Percentiles rank a stretch among this genome's conserved stretches.
phyloP scores from a whole-genome alignment of 169 alveolate species.

The Plasmodium ovale region DNA sequence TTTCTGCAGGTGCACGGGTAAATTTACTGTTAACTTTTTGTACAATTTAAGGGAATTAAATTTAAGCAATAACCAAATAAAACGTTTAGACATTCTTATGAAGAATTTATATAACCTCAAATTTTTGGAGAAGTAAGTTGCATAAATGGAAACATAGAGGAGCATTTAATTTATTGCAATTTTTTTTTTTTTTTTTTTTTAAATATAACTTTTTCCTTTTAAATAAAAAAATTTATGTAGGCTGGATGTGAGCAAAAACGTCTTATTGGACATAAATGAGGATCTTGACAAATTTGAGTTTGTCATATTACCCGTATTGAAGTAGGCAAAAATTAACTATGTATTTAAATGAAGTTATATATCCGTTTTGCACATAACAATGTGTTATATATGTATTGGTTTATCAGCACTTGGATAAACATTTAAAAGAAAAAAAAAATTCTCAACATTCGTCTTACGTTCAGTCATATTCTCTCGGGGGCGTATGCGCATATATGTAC shows the following conservation, averaged over 20 bases:
- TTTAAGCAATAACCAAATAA: constrained; percentile 40
- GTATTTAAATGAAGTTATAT: not conserved
- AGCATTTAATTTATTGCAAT: not conserved
- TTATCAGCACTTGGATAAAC: not conserved
- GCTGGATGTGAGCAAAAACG: constrained; percentile 64
- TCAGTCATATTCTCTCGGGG: not conserved
- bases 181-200: not conserved
- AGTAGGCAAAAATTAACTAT: constrained; percentile 30
- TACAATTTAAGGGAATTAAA: constrained; percentile 56
- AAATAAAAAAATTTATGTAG: constrained; percentile 17
- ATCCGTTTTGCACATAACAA: not conserved
- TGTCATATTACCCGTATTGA: constrained; percentile 33
- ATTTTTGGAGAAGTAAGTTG: constrained; percentile 51
- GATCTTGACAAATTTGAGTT: constrained; percentile 45
- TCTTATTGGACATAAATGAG: constrained; percentile 30
- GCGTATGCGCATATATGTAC: not conserved
- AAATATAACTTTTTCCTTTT: not conserved
- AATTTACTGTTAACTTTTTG: constrained; percentile 52
- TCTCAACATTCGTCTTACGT: not conserved
- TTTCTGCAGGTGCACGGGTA: constrained; percentile 36
- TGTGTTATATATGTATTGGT: not conserved
- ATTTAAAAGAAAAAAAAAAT: too few relatives aligned
- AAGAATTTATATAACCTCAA: constrained; percentile 72
- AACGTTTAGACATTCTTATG: constrained; percentile 26
- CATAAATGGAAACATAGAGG: not conserved